Base-by-base conservation (phyloP, 179 eudicot species). In the Silene vulgaris region DNA sequence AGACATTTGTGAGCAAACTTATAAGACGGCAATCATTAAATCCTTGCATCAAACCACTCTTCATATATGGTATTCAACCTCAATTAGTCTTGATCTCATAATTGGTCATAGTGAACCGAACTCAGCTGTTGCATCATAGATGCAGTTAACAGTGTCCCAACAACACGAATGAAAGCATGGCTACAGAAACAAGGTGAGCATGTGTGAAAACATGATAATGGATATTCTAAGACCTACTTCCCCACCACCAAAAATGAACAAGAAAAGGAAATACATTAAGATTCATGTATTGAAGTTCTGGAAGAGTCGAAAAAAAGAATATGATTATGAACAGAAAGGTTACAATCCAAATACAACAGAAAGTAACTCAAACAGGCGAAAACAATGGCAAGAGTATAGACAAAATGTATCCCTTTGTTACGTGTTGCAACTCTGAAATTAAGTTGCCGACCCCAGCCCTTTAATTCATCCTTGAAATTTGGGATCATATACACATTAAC, bases 181-280 rank as follows among this genome's bases (percentile, higher is more conserved):
- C 59, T 52, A 52, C 17, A 52, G 59, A 52, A 52, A 52, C n/a
- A 52, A 13, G 59, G 59, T 52, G n/a, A 13, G 0, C 48, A 40
- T 8, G 52, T 30, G 19, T 0, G 14, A 5, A 8, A 35, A 35
- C 26, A 29, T 65, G 1, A 29, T 29, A 45, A 40, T n/a, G 50
- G 52, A 67, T 16, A 45, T 40, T 45, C 50, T 54, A 66, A 66
- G 23, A 69, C 48, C 59, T 54, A 54, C 73, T 45, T 45, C 73
- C 28, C 54, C 73, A 45, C 16, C 30, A 5, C 32, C n/a, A 48
- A 21, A 69, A 45, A 20, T 21, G 29, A 69, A 21, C 14, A 69
- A 16, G 14, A 20, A 69, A 20, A 29, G 35, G 50, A 69, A 69
- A 45, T 43, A 52, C 59, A 43, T 43, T 32, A 69, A 43, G 57